phyloP scores from a whole-genome alignment of 176 grass and related monocot genomes.

The Echinochloa phyllopogon region DNA sequence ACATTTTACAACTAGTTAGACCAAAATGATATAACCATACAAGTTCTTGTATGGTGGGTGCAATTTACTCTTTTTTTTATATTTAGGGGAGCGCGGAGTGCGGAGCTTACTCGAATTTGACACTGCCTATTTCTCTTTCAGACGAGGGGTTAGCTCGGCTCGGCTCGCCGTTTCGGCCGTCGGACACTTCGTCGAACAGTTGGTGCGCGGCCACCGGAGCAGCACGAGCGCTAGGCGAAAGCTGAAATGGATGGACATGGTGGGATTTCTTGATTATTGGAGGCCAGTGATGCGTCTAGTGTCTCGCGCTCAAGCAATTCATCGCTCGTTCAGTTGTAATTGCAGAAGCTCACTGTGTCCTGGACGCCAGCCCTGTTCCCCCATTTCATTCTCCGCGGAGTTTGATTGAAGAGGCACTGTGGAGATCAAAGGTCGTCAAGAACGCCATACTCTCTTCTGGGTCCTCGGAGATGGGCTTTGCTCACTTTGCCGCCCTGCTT shows the following conservation, averaged over 20 bases:
- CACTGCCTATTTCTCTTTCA: not conserved
- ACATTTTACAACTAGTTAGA: no score
- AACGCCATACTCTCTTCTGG: not conserved
- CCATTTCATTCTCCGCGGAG: not conserved
- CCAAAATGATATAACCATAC: no score
- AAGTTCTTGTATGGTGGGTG: no score
- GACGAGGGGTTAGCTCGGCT: not conserved
- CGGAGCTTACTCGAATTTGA: not conserved
- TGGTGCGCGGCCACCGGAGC: conserved; percentile 3
- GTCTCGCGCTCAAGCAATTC: not conserved
- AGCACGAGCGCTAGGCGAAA: not conserved
- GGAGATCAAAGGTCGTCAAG: not conserved
- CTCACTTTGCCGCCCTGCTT: conserved; percentile 33
- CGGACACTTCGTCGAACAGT: conserved; percentile 45
- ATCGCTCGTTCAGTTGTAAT: not conserved
- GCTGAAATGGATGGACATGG: not conserved
- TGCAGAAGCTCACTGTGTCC: not conserved
- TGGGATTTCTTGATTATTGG: conserved; percentile 5
- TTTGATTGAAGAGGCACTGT: not conserved
- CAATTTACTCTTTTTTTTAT: no score
- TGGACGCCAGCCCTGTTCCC: not conserved
- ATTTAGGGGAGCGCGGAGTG: not conserved
- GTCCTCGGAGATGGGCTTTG: conserved; percentile 41
- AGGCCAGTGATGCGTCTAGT: not conserved
- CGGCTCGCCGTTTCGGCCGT: conserved; percentile 8